Evolutionary conservation across 1,284 basidiomycete species (phyloP).

Genomic region (Ustilago shanxiensis): DNA sequence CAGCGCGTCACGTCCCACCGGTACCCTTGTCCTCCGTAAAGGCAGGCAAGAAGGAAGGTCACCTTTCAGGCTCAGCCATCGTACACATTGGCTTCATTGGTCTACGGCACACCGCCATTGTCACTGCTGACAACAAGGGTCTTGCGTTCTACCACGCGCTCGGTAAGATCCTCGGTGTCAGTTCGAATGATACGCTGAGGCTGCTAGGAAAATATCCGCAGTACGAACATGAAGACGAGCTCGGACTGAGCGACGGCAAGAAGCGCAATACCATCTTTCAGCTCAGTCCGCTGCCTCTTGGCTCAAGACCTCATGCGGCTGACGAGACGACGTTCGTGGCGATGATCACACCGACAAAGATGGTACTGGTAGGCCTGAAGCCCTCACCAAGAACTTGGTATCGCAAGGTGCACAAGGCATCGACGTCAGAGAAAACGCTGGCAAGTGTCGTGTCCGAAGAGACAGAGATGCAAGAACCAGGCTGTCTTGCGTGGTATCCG

Average conservation of each 20-base stretch:
- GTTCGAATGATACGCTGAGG: constrained; percentile 92
- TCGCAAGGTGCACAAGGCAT: constrained; percentile 41
- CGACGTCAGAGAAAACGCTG: constrained; percentile 16
- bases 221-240: constrained; percentile 43
- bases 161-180: constrained; percentile 93
- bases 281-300: constrained; percentile 86
- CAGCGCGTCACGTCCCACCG: constrained; percentile 79
- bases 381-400: constrained; percentile 92
- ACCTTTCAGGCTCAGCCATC: constrained; percentile 87
- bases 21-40: constrained; percentile 78
- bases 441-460: constrained; percentile 1
- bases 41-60: constrained; percentile 91
- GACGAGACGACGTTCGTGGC: constrained; percentile 88
- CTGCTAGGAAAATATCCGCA: constrained; percentile 86
- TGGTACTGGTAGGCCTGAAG: constrained; percentile 92
- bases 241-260: constrained; percentile 31
- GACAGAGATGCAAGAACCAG: constrained; percentile 13
- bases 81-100: constrained; percentile 91
- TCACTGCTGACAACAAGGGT: constrained; percentile 90
- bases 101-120: constrained; percentile 89
- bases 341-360: constrained; percentile 86
- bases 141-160: constrained; percentile 95
- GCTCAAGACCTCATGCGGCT: constrained; percentile 80
- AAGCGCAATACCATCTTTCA: constrained; percentile 76
- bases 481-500: constrained; percentile 63